Conservation (phyloP, 2,329 filamentous ascomycete genomes). For the Chaetomium sp. region DNA sequence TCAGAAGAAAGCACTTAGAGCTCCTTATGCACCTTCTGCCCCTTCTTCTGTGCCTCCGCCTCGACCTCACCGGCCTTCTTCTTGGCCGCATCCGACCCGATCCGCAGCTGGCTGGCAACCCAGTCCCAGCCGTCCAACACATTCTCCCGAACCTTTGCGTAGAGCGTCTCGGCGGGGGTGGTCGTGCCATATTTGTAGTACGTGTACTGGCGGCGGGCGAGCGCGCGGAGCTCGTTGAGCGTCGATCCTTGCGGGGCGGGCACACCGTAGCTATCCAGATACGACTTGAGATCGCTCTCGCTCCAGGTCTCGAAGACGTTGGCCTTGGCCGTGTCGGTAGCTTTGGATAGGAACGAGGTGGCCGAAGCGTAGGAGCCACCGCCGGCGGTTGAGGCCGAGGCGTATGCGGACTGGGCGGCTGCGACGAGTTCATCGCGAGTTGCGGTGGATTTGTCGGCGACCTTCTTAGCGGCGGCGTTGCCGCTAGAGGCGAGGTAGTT, state of each 20-base stretch:
- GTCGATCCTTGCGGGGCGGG: constrained; percentile 60
- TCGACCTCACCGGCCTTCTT: constrained; percentile 38
- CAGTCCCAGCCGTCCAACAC: constrained; percentile 45
- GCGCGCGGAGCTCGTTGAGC: constrained; percentile 62
- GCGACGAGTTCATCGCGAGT: constrained; percentile 68
- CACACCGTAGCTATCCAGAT: constrained; percentile 73
- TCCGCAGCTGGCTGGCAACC: constrained; percentile 42
- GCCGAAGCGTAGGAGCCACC: constrained; percentile 57
- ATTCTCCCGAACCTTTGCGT: constrained; percentile 54
- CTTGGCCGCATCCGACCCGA: constrained; percentile 44
- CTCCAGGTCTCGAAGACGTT: constrained; percentile 67
- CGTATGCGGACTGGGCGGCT: constrained; percentile 55
- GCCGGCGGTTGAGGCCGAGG: constrained; percentile 52
- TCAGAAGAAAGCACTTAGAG: constrained; percentile 32
- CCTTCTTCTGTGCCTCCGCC: constrained; percentile 23
- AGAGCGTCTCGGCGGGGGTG: constrained; percentile 57
- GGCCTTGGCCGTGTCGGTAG: constrained; percentile 59
- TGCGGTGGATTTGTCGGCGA: constrained; percentile 54
- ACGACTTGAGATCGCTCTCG: constrained; percentile 66
- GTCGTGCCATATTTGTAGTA: constrained; percentile 73
- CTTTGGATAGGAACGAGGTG: constrained; percentile 62
- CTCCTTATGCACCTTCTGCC: constrained; percentile 42
- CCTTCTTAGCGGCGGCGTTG: constrained; percentile 50
- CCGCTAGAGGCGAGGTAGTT: constrained; percentile 47
- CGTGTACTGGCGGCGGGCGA: constrained; percentile 65